These are phyloP conservation scores for Chenopodium suecicum DNA, from an alignment of 148 eudicot genomes.

Conservation along the genomic window DNA sequence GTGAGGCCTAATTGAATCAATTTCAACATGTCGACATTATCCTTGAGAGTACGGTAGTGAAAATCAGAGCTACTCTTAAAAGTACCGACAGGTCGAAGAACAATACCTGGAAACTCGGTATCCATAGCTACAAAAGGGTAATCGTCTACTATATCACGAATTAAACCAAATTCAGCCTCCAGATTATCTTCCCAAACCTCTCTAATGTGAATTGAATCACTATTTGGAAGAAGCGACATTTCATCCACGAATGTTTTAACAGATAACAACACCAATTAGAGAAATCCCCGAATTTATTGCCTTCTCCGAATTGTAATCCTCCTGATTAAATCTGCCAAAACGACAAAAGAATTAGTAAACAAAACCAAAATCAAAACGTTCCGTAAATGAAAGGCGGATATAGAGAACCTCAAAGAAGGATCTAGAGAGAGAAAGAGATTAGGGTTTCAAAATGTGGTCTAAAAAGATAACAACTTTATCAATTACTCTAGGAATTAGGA, in stretches of 20 bases:
- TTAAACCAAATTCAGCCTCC: constrained; percentile 42
- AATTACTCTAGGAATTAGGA: not conserved
- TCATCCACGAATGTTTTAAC: not conserved
- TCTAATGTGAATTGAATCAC: constrained; percentile 46
- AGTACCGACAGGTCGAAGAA: constrained; percentile 34
- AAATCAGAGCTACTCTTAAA: constrained; percentile 37
- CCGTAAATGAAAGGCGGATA: not conserved
- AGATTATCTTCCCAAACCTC: constrained; percentile 53
- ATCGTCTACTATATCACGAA: constrained; percentile 40
- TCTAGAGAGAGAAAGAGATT: constrained; percentile 9
- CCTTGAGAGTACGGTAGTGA: constrained; percentile 43
- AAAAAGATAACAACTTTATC: no score
- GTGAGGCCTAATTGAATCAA: constrained; percentile 53
- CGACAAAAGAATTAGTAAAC: not conserved
- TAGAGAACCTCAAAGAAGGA: no score
- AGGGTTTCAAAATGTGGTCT: no score
- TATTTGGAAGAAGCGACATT: constrained; percentile 43
- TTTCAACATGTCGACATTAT: constrained; percentile 54
- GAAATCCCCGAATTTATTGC: not conserved
- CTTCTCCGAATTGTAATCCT: constrained; percentile 5
- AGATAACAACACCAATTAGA: not conserved
- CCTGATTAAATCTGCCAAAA: constrained; percentile 24
- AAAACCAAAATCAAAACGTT: not conserved
- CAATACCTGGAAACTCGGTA: constrained; percentile 52
- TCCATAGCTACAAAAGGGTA: constrained; percentile 57